These are phyloP conservation scores for Gossypium gossypioides DNA, from an alignment of 441 rosid genomes.

Conservation along the genomic window DNA sequence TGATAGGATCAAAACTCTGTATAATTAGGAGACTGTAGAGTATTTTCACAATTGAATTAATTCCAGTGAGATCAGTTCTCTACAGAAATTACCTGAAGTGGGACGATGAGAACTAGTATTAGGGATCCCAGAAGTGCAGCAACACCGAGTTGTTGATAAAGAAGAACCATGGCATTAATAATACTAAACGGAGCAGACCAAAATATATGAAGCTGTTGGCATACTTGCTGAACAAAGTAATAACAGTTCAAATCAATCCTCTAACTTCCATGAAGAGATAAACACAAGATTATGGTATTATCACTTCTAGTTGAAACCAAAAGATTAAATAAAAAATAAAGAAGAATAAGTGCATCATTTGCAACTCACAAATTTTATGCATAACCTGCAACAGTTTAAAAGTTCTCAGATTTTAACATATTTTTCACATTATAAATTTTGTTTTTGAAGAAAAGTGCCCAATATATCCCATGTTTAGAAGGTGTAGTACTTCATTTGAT, in stretches of 20 bases:
- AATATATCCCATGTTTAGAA: neutral
- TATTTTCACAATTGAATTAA: no score
- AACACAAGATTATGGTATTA: neutral
- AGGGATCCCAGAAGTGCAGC: conserved; percentile 68
- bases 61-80: no score
- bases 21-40: neutral
- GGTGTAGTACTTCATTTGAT: neutral
- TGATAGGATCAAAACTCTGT: neutral
- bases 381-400: neutral
- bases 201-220: conserved; percentile 62
- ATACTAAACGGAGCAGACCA: conserved; percentile 97
- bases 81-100: conserved; percentile 44
- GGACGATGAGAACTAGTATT: conserved; percentile 63
- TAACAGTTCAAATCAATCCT: neutral
- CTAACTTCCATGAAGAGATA: neutral
- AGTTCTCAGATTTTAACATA: neutral
- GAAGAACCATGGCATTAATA: conserved; percentile 64
- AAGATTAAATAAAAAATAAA: neutral
- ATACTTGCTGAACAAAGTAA: conserved; percentile 46
- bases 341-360: neutral
- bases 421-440: neutral
- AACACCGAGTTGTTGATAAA: conserved; percentile 82
- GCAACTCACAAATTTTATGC: neutral
- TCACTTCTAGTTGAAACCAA: neutral
- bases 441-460: neutral